Evolutionary conservation across 495 filamentous ascomycete species (phyloP), one percentile per base, ranked within the genome.

Genomic region (Bacidia gigantensis): DNA sequence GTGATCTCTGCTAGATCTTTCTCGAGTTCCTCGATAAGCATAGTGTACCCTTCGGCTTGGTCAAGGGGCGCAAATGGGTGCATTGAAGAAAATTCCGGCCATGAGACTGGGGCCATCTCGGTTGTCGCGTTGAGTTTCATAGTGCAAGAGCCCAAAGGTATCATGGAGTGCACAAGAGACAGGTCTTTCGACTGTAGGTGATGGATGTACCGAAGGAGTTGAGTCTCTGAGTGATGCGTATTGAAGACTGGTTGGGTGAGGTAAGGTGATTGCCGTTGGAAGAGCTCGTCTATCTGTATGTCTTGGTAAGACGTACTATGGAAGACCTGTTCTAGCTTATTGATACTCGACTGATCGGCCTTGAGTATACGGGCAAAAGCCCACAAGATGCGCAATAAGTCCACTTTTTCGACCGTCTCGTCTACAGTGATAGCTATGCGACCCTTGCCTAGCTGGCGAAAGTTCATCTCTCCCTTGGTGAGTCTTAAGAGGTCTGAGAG

Each of bases 61-160:
- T 77, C 67, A 1, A 68, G 57, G 1, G 84, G 83, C 20, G 79
- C 78, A 60, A 88, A 87, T 2, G 92, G 92, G 67, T 98, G 92
- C 24, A 97, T 78, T 45, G 83, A 79, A 43, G 87, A 78, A 67
- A 95, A 90, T 60, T 89, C 82, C 11, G 83, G 83, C 73, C 81
- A 86, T 1, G 88, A 89, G 51, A 96, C 72, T 18, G 92, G 86
- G 10, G 86, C 77, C 86, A 93, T 97, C 65, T 97, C 90, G 14
- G 86, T 85, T 26, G 90, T 93, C 52, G 86, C 88, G 62, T 98
- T 98, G 41, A 98, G 81, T 75, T 98, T 98, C 92, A 98, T 98
- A 21, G 92, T 98, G 73, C 92, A 98, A 17, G 93, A 97, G 24
- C 92, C 92, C n/a, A 98, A 79, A 5, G 92, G 89, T 56, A 98